Base-by-base conservation (phyloP, 2,329 filamentous ascomycete genomes). In the Cercospora citrullina region DNA sequence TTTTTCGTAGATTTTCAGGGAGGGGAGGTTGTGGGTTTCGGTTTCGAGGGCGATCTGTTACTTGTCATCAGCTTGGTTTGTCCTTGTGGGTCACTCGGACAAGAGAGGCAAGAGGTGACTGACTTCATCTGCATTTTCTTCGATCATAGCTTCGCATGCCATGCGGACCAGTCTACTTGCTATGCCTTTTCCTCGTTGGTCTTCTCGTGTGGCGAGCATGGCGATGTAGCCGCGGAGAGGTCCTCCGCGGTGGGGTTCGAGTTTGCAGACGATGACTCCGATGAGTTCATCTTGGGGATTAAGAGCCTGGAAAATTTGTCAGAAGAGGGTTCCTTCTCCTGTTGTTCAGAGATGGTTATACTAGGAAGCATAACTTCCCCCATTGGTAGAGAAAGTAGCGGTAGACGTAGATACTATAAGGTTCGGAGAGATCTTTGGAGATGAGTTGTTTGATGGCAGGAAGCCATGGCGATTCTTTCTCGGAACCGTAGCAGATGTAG, bases 341-440 rank as follows among this genome's bases (percentile, higher is more conserved):
- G 53, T 57, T n/a, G 2, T 16, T 8, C 12, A 31, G 53, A 53
- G 9, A 53, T 39, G 2, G 53, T 64, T 74, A 45, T 81, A 94
- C 93, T 89, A 98, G 92, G 81, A 93, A 98, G 81, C 95, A 99
- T n/a, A 99, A 83, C 77, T 98, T 91, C 5, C 92, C 91, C 95
- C 95, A 99, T 86, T 98, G 93, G 78, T 96, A 97, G 18, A 99
- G 84, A 76, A 99, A 99, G 80, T 99, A 99, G 33, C 95, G 89
- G 80, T 98, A 99, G 67, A 99, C 95, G 82, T 99, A 99, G 78
- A 99, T 98, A 81, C 94, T 98, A 80, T 99, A 99, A 1, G 95
- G 95, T 80, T 99, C 95, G 74, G 94, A 98, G 60, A 99, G 86
- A 78, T 98, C 95, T 76, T 94, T 96, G 55, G 94, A 95, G 76